Base-by-base conservation (phyloP, 202 grass and related monocot genomes). In the Schoenoplectus triqueter region DNA sequence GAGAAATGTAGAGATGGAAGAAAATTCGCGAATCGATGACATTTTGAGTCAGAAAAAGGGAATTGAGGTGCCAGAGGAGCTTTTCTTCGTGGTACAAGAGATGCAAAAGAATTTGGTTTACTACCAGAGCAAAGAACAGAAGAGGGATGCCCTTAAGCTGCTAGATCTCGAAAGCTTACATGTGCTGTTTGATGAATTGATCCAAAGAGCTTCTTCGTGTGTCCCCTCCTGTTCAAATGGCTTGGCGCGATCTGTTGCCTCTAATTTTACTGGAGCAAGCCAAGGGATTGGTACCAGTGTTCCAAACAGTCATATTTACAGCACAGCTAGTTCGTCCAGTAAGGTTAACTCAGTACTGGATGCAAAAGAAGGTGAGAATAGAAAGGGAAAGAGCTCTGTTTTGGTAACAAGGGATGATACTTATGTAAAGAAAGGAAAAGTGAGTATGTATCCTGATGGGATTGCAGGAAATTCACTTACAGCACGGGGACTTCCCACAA, bases 371-470 rank as follows among this genome's bases (percentile, higher is more conserved):
- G 77, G 46, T 60, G 73, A 84, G 46, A 81, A 44, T 69, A 69
- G 5, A 44, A 44, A 70, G 8, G 83, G 79, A 20, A 88, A 71
- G 51, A 88, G 83, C 64, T 11, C 44, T 1, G 48, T 84, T 19
- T 87, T 88, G 45, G 89, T 96, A 86, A 92, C 90, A 18, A 94
- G 89, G 87, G 96, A 99, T 64, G 96, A 99, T 84, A 96, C 90
- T 86, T 96, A 96, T 65, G 86, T 96, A 79, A 94, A 90, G 66
- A 96, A 96, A 84, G 86, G 85, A 15, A 99, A 92, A 87, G 84
- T 86, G 6, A 15, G 86, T 79, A 87, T 91, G 61, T 89, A 88
- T 88, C 80, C 87, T 6, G 93, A 90, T 21, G 88, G 88, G 17
- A 51, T 83, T 78, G 41, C 73, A 68, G 59, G 75, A 51, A 98